Evolutionary conservation across 2,329 filamentous ascomycete genomes (phyloP).

Genomic region (Didymella keratinophila): DNA sequence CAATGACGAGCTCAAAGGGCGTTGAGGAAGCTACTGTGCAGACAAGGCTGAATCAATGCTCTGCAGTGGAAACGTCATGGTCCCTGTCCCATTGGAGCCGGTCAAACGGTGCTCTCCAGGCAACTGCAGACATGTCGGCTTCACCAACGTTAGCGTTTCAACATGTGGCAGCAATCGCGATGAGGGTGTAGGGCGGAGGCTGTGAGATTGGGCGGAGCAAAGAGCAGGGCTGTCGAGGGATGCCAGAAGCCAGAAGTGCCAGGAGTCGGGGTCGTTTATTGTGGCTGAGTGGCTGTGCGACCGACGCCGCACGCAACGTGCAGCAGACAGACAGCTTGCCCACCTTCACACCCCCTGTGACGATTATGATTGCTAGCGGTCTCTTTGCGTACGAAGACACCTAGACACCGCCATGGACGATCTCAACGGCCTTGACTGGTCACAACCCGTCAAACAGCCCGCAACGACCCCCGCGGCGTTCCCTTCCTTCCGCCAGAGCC

Average conservation of each 20-base stretch:
- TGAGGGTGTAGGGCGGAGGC: background rate
- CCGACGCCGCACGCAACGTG: conserved; percentile 9
- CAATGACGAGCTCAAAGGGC: conserved; percentile 5
- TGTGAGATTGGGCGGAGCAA: background rate
- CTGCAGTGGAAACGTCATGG: background rate
- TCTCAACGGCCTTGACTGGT: conserved; percentile 59
- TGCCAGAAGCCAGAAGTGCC: background rate
- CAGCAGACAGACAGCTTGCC: conserved; percentile 11
- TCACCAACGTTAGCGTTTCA: background rate
- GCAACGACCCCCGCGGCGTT: conserved; percentile 41
- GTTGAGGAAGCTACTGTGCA: background rate
- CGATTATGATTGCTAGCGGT: conserved; percentile 30
- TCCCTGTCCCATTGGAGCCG: background rate
- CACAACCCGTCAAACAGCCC: conserved; percentile 40
- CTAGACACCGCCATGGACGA: conserved; percentile 55
- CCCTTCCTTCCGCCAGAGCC: conserved; percentile 48
- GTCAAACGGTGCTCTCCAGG: background rate
- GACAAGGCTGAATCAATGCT: conserved; percentile 1
- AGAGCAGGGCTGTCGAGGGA: background rate
- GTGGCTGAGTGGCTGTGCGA: conserved; percentile 21
- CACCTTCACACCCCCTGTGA: conserved; percentile 17
- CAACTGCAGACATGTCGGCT: background rate
- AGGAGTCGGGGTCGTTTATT: background rate
- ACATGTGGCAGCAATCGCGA: background rate
- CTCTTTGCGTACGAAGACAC: conserved; percentile 10